phyloP scores from a whole-genome alignment of 805 yeast species.

The Pichia heedii region DNA sequence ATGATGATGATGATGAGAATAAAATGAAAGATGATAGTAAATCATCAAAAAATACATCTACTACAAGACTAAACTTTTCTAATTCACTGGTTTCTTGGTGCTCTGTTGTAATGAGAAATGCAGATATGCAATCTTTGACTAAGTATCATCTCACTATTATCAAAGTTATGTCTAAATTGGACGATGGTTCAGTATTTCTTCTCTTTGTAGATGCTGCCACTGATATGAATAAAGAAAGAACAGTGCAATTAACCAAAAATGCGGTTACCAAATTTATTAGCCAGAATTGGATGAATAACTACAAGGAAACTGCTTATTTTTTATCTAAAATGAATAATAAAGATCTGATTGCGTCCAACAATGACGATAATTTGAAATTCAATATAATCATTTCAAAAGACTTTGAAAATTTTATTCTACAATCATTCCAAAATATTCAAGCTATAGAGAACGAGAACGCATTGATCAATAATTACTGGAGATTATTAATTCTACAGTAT shows the following conservation, averaged over 20 bases:
- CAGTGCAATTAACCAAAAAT: slow-evolving; percentile 35
- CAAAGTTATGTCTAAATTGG: slow-evolving; percentile 29
- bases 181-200: slow-evolving; percentile 31
- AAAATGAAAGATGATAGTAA: neutral
- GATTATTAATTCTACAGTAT: slow-evolving; percentile 34
- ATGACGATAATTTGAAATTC: slow-evolving; percentile 2
- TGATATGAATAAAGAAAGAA: slow-evolving; percentile 35
- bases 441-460: slow-evolving; percentile 7
- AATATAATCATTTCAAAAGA: slow-evolving; percentile 26
- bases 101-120: slow-evolving; percentile 45
- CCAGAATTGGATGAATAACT: slow-evolving; percentile 30
- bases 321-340: slow-evolving; percentile 29
- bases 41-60: neutral
- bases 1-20: slow-evolving; percentile 7
- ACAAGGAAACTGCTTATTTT: slow-evolving; percentile 34
- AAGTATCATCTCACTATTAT: slow-evolving; percentile 38
- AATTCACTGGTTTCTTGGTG: slow-evolving; percentile 35
- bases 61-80: slow-evolving; percentile 13
- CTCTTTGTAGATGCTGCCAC: slow-evolving; percentile 40
- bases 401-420: slow-evolving; percentile 24
- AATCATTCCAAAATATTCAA: slow-evolving; percentile 15
- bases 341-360: slow-evolving; percentile 11
- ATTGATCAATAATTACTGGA: slow-evolving; percentile 41
- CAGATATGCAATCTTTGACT: slow-evolving; percentile 34
- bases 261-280: slow-evolving; percentile 43